Percentiles rank a stretch among this genome's conserved stretches.
These are phyloP conservation scores for Pythium periplocum DNA, from an alignment of 352 stramenopile species.

Conservation along the genomic window DNA sequence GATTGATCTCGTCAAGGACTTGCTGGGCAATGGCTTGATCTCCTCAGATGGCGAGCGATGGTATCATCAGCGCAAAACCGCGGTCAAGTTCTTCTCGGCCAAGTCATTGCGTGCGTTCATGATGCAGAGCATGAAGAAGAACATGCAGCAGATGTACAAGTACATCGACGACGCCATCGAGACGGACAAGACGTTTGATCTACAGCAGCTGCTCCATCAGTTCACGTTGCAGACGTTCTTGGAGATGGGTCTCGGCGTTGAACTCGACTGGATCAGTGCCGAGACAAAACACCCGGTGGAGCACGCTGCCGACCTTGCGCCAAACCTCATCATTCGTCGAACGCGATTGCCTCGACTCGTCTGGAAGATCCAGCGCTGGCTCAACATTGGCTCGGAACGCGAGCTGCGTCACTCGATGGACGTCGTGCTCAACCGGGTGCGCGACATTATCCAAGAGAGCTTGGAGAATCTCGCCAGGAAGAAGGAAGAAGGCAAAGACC, in stretches of 20 bases:
- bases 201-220: constrained; percentile 35
- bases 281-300: constrained; percentile 41
- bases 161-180: constrained; percentile 4
- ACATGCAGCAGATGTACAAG: constrained; percentile 12
- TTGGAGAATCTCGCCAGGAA: constrained; percentile 12
- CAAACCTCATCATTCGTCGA: constrained; percentile 28
- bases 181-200: constrained; percentile 8
- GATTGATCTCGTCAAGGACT: constrained; percentile 13
- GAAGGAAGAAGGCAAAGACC: constrained; percentile 1
- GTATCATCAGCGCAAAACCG: constrained; percentile 27
- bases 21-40: constrained; percentile 23
- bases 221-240: constrained; percentile 59
- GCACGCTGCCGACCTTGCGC: constrained; percentile 28
- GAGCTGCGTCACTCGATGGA: constrained; percentile 23
- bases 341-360: constrained; percentile 42
- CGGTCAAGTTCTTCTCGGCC: constrained; percentile 27
- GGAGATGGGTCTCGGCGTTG: constrained; percentile 43
- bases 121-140: constrained; percentile 6
- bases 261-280: constrained; percentile 34
- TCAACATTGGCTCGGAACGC: constrained; percentile 38
- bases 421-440: constrained; percentile 33
- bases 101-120: constrained; percentile 9
- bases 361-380: constrained; percentile 50
- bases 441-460: constrained; percentile 40
- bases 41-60: constrained; percentile 25